A percentile compares a stretch with the other conserved stretches of the same genome.
Evolutionary conservation across 192 early-diverging fungal species (phyloP).

Genomic region (Lunasporangiospora selenospora): DNA sequence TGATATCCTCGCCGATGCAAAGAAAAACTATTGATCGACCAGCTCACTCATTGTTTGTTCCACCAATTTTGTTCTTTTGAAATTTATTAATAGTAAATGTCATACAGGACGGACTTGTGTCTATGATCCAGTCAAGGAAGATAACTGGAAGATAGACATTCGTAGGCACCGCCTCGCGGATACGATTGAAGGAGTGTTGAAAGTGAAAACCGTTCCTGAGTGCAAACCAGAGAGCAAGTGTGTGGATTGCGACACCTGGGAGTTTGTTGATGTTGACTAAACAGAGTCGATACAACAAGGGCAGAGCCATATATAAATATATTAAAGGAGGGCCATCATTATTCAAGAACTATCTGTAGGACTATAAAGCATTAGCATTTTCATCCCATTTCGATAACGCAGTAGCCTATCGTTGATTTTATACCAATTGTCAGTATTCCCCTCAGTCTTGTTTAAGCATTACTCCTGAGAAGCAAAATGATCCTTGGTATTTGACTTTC

Average conservation of each 20-base stretch:
- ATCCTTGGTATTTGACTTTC: no score
- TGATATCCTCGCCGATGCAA: no score
- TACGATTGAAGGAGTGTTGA: conserved; percentile 71
- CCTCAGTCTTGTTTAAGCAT: no score
- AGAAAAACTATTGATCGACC: not conserved
- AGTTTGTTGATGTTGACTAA: conserved; percentile 58
- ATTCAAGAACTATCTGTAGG: no score
- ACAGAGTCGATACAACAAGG: not conserved
- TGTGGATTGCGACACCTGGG: conserved; percentile 80
- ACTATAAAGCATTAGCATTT: no score
- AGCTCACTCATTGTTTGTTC: not conserved
- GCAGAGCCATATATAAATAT: no score
- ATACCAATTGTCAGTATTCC: no score
- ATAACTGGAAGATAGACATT: conserved; percentile 74
- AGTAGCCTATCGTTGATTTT: no score
- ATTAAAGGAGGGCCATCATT: no score
- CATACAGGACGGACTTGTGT: conserved; percentile 78
- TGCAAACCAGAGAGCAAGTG: conserved; percentile 60
- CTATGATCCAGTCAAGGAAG: conserved; percentile 69
- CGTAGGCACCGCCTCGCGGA: conserved; percentile 80
- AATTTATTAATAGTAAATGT: conserved; percentile 84
- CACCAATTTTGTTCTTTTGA: conserved; percentile 64
- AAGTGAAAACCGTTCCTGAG: conserved; percentile 41
- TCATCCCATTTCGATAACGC: no score
- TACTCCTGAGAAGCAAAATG: no score